Percentiles rank a stretch among this genome's conserved stretches.
These are phyloP conservation scores for Yamadazyma takamatsuzukensis DNA, from an alignment of 805 yeast genomes.

Conservation along the genomic window DNA sequence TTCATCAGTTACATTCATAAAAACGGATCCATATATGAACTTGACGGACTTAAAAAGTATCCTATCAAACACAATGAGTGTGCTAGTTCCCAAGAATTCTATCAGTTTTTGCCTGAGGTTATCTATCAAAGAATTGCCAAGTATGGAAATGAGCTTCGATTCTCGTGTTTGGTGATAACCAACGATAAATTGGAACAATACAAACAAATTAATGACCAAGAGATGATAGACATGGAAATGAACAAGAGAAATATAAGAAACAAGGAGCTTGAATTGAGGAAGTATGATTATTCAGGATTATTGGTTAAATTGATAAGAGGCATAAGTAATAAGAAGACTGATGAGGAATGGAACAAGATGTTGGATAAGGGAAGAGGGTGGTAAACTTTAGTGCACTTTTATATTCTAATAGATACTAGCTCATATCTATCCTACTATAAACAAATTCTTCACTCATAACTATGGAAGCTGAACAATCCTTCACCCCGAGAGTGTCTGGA, in stretches of 20 bases:
- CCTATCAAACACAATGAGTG: conserved; percentile 52
- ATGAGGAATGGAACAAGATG: conserved; percentile 36
- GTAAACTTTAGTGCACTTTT: too few species aligned
- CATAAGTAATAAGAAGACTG: conserved; percentile 30
- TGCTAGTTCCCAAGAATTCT: conserved; percentile 37
- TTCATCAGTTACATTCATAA: conserved; percentile 52
- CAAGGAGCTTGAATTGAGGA: conserved; percentile 51
- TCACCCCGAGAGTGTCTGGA: conserved; percentile 77
- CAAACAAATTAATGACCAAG: conserved; percentile 36
- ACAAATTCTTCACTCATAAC: conserved; percentile 9
- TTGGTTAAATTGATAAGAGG: conserved; percentile 44
- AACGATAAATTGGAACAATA: conserved; percentile 44
- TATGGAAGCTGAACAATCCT: conserved; percentile 39
- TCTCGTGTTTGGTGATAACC: conserved; percentile 52
- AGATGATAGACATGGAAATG: conserved; percentile 35
- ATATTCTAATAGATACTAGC: background rate
- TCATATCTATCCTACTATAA: background rate
- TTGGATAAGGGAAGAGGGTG: conserved; percentile 23
- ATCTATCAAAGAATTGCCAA: conserved; percentile 44
- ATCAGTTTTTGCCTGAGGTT: conserved; percentile 40
- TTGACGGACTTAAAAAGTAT: conserved; percentile 56
- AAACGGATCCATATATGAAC: conserved; percentile 49
- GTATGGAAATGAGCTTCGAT: conserved; percentile 50
- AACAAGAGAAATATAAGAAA: conserved; percentile 50
- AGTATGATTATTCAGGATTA: conserved; percentile 51